These are phyloP conservation scores for Lepidopterella palustris DNA, from an alignment of 495 filamentous ascomycete species.

Conservation along the genomic window DNA sequence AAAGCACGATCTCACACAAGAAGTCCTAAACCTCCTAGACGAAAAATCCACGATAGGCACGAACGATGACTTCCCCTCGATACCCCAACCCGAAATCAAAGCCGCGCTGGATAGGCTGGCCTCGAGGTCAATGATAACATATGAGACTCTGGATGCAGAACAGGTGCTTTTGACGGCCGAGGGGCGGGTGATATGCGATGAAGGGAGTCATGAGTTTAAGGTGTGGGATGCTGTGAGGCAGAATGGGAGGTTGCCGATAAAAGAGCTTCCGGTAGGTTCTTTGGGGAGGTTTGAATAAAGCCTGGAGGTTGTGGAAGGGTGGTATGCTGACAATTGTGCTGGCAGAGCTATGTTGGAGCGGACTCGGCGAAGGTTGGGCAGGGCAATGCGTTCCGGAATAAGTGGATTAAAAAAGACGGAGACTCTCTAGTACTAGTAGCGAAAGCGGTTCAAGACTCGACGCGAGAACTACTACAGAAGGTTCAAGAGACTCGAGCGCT, in stretches of 20 bases:
- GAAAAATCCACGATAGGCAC: constrained; percentile 59
- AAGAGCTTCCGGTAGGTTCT: constrained; percentile 57
- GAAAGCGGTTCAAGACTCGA: constrained; percentile 62
- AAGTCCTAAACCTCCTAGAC: constrained; percentile 36
- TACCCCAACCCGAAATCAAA: constrained; percentile 67
- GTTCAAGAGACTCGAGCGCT: constrained; percentile 63
- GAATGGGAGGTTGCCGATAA: constrained; percentile 71
- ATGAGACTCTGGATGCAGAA: constrained; percentile 75
- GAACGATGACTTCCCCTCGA: constrained; percentile 65
- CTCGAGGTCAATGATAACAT: constrained; percentile 77
- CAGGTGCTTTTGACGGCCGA: constrained; percentile 72
- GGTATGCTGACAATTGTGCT: constrained; percentile 13
- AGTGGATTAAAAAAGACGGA: constrained; percentile 85
- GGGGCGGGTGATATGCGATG: constrained; percentile 65
- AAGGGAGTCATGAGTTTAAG: constrained; percentile 91
- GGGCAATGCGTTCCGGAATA: constrained; percentile 91
- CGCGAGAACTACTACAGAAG: constrained; percentile 61
- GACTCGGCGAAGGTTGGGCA: constrained; percentile 85
- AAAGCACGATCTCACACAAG: constrained; percentile 31
- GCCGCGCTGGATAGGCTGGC: constrained; percentile 78
- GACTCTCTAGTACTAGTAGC: constrained; percentile 32
- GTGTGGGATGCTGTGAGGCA: constrained; percentile 81
- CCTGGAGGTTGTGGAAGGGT: too few species aligned
- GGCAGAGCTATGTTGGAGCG: constrained; percentile 63
- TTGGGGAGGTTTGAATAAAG: too few species aligned